Base-by-base conservation (phyloP, 1,284 basidiomycete genomes). In the Grifola frondosa region DNA sequence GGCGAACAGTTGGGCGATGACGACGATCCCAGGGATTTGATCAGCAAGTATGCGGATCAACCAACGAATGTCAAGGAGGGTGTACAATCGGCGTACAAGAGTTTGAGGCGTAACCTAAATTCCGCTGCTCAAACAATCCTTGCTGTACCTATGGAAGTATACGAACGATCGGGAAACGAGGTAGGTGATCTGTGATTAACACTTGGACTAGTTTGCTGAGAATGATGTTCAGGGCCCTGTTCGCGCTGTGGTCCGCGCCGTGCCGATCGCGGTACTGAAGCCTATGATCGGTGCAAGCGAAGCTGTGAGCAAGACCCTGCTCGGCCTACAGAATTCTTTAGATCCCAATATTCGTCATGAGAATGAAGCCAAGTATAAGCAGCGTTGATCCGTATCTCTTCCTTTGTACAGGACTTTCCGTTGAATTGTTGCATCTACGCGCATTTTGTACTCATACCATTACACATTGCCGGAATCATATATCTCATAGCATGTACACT, bases 81-180 rank as follows among this genome's bases (percentile, higher is more conserved):
- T 11, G 74, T 99, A n/a, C 81, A 90, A 49, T 85, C 84, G 1
- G 96, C 95, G 13, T 97, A 97, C 66, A 79, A 74, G 58, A 93
- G 90, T 55, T 65, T 99, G 54, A 81, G 79, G 45, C 81, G 71
- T 56, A 97, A 97, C 65, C 64, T 98, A 44, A 90, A 87, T 52
- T 89, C 88, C 23, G 96, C 96, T 4, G 97, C 96, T 11, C 96
- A 99, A 69, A 99, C 97, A 0, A 99, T 99, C 52, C 77, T 99
- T 22, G 96, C 97, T 0, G 92, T 99, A 1, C 96, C 96, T 1
- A 98, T 99, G 94, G 97, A 99, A 64, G 93, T 97, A 13, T 97
- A 98, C 58, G 96, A 99, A 65, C 76, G 88, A 46, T 88, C 89
- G 11, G 88, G 88, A 13, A 88, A 84, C 40, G 88, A 94, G 75